Percentiles rank a stretch among this genome's conserved stretches.
Evolutionary conservation across 164 flowering plant genomes (phyloP).

Genomic region (Vitis riparia): DNA sequence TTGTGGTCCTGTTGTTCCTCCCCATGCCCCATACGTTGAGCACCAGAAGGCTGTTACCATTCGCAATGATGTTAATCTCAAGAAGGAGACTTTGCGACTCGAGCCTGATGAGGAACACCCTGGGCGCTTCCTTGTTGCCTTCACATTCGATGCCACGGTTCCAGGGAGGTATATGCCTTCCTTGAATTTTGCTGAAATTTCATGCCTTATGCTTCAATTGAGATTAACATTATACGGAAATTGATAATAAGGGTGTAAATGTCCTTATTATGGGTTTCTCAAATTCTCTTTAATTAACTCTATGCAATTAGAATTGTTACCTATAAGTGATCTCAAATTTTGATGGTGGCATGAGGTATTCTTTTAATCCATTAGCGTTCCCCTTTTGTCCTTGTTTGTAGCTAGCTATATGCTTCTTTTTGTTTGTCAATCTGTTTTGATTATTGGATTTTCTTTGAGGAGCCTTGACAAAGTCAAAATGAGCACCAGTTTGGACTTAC

Average conservation of each 20-base stretch:
- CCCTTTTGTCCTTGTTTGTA: no score
- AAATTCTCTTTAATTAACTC: no score
- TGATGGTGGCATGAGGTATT: no score
- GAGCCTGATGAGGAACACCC: slow-evolving; percentile 81
- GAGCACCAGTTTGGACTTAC: no score
- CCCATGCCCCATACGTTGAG: slow-evolving; percentile 67
- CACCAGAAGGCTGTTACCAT: slow-evolving; percentile 95
- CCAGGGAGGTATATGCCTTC: slow-evolving; percentile 62
- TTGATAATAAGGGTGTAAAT: no score
- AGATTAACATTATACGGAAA: no score
- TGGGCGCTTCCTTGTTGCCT: slow-evolving; percentile 69
- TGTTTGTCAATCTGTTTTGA: background rate
- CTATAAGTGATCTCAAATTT: no score
- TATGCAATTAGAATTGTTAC: no score
- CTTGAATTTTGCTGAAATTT: no score
- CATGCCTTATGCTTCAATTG: no score
- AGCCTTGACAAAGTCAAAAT: background rate
- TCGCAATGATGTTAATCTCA: slow-evolving; percentile 82
- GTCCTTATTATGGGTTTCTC: no score
- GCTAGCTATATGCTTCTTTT: background rate
- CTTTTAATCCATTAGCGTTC: no score
- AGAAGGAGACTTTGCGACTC: slow-evolving; percentile 80
- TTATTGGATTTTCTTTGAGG: background rate
- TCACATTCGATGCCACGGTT: slow-evolving; percentile 92
- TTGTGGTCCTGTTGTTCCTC: slow-evolving; percentile 43